phyloP scores from a whole-genome alignment of 1,139 yeast species.

The Spencermartinsiella ligniputridi region DNA sequence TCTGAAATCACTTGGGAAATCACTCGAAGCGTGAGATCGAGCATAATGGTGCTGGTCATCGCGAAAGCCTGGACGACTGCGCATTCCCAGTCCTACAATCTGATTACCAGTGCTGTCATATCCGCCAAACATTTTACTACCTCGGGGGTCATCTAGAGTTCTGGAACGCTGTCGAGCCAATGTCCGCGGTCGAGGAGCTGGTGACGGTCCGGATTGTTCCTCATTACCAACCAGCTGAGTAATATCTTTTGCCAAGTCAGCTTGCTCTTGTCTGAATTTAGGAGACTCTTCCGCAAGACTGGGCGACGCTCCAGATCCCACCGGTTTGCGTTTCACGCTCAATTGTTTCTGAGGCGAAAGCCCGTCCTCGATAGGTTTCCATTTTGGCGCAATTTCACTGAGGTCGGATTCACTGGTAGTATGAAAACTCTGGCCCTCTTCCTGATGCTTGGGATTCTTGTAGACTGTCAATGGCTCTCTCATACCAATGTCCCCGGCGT shows the following conservation, averaged over 20 bases:
- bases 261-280: slow-evolving; percentile 1
- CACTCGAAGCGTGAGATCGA: neutral
- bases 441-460: neutral
- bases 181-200: neutral
- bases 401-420: slow-evolving; percentile 6
- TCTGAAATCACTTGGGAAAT: slow-evolving; percentile 2
- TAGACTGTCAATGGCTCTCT: neutral
- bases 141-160: slow-evolving; percentile 1
- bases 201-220: neutral
- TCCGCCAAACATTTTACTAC: neutral
- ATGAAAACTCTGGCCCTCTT: neutral
- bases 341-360: slow-evolving; percentile 2
- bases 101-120: neutral
- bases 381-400: slow-evolving; percentile 12
- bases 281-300: slow-evolving; percentile 3
- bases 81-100: neutral
- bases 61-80: neutral
- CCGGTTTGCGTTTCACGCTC: slow-evolving; percentile 22
- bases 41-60: neutral
- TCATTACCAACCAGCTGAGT: slow-evolving; percentile 7
- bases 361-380: slow-evolving; percentile 8
- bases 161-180: neutral
- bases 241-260: slow-evolving; percentile 5
- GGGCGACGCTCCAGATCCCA: slow-evolving; percentile 8
- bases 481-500: neutral